These are phyloP conservation scores for Aspergillus brunneoviolaceus DNA, from an alignment of 2,329 filamentous ascomycete species.

Conservation along the genomic window DNA sequence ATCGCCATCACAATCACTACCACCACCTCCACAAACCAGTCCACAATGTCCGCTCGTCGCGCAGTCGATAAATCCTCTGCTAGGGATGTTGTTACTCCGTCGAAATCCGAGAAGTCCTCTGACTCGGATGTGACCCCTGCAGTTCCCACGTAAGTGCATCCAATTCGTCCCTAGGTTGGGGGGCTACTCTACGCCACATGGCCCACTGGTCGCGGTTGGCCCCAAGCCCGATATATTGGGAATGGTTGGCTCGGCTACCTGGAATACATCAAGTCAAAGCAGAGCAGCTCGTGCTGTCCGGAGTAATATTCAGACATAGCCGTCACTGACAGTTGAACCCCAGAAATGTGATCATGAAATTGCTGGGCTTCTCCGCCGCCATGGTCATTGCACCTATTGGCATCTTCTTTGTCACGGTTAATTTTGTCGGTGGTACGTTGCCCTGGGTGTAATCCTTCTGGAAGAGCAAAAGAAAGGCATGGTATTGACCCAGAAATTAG, in stretches of 20 bases:
- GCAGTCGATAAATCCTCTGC: constrained; percentile 31
- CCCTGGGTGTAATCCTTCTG: neutral
- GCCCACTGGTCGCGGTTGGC: neutral
- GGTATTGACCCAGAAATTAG: constrained; percentile 46
- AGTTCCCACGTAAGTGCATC: constrained; percentile 68
- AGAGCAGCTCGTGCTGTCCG: neutral
- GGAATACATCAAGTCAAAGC: neutral
- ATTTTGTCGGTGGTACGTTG: constrained; percentile 68
- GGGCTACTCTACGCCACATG: constrained; percentile 10
- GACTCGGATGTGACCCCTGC: constrained; percentile 77
- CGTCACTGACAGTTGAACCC: constrained; percentile 32
- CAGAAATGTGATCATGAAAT: constrained; percentile 80
- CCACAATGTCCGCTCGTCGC: constrained; percentile 35
- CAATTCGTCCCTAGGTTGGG: neutral
- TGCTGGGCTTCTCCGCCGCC: constrained; percentile 83
- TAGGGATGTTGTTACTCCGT: constrained; percentile 27
- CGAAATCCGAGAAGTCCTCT: constrained; percentile 43
- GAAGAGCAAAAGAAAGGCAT: neutral
- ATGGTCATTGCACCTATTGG: constrained; percentile 88
- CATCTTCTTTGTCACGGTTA: constrained; percentile 80
- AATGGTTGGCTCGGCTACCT: neutral
- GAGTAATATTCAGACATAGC: neutral
- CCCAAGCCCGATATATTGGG: neutral
- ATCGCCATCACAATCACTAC: neutral
- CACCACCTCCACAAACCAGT: neutral